These are phyloP conservation scores for Pisolithus albus DNA, from an alignment of 768 basidiomycete species.

Conservation along the genomic window DNA sequence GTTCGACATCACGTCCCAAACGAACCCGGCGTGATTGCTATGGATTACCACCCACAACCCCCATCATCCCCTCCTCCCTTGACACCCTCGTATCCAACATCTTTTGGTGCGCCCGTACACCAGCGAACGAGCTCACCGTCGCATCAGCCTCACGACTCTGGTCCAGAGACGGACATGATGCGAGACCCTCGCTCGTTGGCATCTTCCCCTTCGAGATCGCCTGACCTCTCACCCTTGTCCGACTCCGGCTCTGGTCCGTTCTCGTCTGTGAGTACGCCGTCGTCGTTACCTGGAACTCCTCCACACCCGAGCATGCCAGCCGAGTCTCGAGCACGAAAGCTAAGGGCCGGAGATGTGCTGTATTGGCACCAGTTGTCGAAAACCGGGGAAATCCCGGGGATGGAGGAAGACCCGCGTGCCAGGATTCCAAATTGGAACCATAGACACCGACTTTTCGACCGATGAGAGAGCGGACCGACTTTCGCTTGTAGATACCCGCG, in stretches of 20 bases:
- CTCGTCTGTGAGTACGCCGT: conserved; percentile 9
- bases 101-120: conserved; percentile 20
- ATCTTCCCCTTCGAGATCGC: conserved; percentile 13
- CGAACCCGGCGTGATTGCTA: conserved; percentile 56
- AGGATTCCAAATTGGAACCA: conserved; percentile 14
- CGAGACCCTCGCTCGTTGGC: conserved; percentile 9
- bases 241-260: conserved; percentile 4
- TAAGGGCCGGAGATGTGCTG: conserved; percentile 55
- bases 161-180: too few species aligned
- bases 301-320: conserved; percentile 31
- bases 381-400: conserved; percentile 67
- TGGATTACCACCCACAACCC: conserved; percentile 30
- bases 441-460: conserved; percentile 16
- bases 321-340: conserved; percentile 34
- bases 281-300: conserved; percentile 8
- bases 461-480: conserved; percentile 12
- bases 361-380: conserved; percentile 73
- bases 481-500: conserved; percentile 21
- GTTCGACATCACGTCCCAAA: conserved; percentile 58
- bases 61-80: conserved; percentile 26
- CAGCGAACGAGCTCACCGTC: conserved; percentile 7
- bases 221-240: conserved; percentile 15
- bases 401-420: conserved; percentile 56
- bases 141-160: conserved; percentile 6
- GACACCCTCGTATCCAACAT: conserved; percentile 23